Percentiles rank a stretch among this genome's conserved stretches.
Evolutionary conservation across 345 rosid genomes (phyloP).

Genomic region (Geranium brycei): DNA sequence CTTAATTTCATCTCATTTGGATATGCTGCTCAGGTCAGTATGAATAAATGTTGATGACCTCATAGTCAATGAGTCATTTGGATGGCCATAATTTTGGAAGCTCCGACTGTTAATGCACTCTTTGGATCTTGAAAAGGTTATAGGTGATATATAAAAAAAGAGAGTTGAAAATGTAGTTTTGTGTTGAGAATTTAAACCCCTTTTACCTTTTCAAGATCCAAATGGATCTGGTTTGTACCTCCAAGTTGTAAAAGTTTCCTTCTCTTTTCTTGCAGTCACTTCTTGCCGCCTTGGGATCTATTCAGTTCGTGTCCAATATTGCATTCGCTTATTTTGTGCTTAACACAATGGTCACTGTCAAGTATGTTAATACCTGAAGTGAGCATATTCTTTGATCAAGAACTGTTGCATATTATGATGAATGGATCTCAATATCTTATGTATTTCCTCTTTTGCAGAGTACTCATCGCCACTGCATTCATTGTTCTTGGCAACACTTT

Average conservation of each 20-base stretch:
- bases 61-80: too few relatives aligned
- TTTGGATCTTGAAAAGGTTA: not conserved
- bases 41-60: not conserved
- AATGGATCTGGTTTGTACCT: not conserved
- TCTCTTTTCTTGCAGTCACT: constrained; percentile 54
- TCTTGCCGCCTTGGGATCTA: constrained; percentile 95
- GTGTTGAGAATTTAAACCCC: not conserved
- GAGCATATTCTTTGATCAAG: not conserved
- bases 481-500: constrained; percentile 90
- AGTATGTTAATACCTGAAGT: constrained; percentile 48
- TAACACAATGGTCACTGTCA: constrained; percentile 81
- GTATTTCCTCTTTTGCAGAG: constrained; percentile 33
- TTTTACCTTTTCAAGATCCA: not conserved
- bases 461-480: constrained; percentile 81
- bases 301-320: constrained; percentile 93
- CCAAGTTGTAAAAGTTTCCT: not conserved
- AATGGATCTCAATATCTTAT: constrained; percentile 5
- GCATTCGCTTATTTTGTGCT: constrained; percentile 87
- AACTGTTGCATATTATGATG: not conserved
- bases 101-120: not conserved
- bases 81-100: not conserved
- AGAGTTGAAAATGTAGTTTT: not conserved
- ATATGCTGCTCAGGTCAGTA: constrained; percentile 97
- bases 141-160: not conserved
- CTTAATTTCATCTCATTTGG: constrained; percentile 95